phyloP scores from a whole-genome alignment of 1,284 basidiomycete genomes.

The Cryptococcus jaspeensis region DNA sequence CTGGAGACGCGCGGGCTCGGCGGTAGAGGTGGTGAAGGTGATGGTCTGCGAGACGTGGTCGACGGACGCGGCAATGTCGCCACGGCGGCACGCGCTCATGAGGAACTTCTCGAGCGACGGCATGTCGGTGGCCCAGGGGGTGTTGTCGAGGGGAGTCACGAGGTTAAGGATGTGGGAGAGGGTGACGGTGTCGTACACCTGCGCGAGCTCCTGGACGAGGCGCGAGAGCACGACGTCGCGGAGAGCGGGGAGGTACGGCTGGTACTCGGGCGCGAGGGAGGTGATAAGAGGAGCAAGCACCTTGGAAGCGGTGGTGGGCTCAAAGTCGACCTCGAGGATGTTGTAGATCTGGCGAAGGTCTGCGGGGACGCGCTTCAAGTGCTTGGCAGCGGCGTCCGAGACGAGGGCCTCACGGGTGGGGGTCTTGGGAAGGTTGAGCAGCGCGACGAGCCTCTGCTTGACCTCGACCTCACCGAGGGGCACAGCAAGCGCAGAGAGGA shows the following conservation, averaged over 20 bases:
- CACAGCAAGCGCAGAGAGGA: slow-evolving; percentile 90
- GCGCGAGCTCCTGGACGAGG: slow-evolving; percentile 88
- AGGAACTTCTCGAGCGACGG: slow-evolving; percentile 87
- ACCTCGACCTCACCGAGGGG: slow-evolving; percentile 74
- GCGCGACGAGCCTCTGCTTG: slow-evolving; percentile 75
- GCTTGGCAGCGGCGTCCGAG: slow-evolving; percentile 80
- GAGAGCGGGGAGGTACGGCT: slow-evolving; percentile 84
- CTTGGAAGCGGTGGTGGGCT: slow-evolving; percentile 84
- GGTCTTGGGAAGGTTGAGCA: slow-evolving; percentile 80
- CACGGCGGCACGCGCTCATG: slow-evolving; percentile 85
- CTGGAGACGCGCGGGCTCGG: slow-evolving; percentile 60
- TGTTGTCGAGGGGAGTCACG: slow-evolving; percentile 66
- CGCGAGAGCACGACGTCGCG: slow-evolving; percentile 90
- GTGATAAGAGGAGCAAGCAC: slow-evolving; percentile 80
- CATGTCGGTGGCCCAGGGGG: slow-evolving; percentile 60
- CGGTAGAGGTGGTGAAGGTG: slow-evolving; percentile 59
- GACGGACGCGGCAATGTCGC: slow-evolving; percentile 82
- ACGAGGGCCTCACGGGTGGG: slow-evolving; percentile 85
- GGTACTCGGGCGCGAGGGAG: slow-evolving; percentile 62
- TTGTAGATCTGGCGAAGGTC: slow-evolving; percentile 80
- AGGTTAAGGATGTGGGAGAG: slow-evolving; percentile 73
- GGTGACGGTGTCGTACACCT: slow-evolving; percentile 90
- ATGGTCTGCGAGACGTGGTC: slow-evolving; percentile 88
- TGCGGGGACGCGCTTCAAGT: slow-evolving; percentile 77
- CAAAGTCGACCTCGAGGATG: slow-evolving; percentile 91